These are phyloP conservation scores for Gracilaria domingensis DNA, from an alignment of 23 red algal species.

Conservation along the genomic window DNA sequence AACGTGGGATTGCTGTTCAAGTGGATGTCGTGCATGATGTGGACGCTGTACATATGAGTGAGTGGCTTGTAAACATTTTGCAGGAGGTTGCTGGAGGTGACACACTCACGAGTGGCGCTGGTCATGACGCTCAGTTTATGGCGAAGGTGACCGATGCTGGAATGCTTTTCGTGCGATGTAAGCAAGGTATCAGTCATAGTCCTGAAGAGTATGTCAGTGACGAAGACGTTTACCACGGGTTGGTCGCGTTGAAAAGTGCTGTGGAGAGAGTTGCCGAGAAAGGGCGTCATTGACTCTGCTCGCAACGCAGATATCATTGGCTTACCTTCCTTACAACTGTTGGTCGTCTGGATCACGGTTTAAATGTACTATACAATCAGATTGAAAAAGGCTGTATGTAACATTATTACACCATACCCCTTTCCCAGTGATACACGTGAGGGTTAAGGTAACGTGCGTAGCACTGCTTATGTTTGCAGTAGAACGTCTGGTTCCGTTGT, in stretches of 20 bases:
- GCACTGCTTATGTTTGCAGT: neutral
- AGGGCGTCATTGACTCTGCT: neutral
- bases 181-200: slow-evolving; percentile 73
- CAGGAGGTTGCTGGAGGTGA: slow-evolving; percentile 35
- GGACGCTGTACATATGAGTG: slow-evolving; percentile 57
- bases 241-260: slow-evolving; percentile 23
- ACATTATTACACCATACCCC: neutral
- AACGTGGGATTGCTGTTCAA: slow-evolving; percentile 26
- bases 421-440: neutral
- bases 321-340: neutral
- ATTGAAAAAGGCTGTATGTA: neutral
- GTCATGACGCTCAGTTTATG: slow-evolving; percentile 86
- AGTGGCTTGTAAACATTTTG: slow-evolving; percentile 52
- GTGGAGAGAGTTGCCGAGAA: slow-evolving; percentile 52
- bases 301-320: neutral
- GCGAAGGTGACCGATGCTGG: slow-evolving; percentile 55
- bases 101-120: slow-evolving; percentile 76
- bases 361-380: neutral
- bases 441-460: neutral
- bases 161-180: slow-evolving; percentile 88
- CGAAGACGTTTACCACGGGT: slow-evolving; percentile 51
- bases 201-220: slow-evolving; percentile 59
- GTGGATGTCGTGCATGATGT: slow-evolving; percentile 40
- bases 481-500: neutral
- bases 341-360: neutral